A percentile compares a stretch with the other conserved stretches of the same genome.
Evolutionary conservation across 306 rosid species (phyloP).

Genomic region (Vigna mungo): DNA sequence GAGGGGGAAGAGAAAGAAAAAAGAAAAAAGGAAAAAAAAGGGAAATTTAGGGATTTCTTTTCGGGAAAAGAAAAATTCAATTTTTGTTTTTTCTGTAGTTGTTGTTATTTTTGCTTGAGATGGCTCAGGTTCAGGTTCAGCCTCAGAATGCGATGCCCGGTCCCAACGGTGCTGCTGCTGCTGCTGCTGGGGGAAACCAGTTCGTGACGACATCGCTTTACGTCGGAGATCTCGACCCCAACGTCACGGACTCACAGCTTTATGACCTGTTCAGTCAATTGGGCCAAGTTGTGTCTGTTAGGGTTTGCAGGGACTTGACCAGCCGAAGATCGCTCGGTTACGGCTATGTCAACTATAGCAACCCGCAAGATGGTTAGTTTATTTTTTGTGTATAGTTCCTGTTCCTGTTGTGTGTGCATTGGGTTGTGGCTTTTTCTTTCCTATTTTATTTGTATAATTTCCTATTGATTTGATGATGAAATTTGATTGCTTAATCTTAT

Average conservation of each 20-base stretch:
- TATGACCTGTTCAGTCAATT: constrained; percentile 87
- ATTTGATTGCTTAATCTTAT: constrained; percentile 6
- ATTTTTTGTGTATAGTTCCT: neutral
- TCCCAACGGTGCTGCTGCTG: constrained; percentile 53
- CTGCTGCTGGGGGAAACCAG: constrained; percentile 62
- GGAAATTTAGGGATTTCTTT: constrained; percentile 24
- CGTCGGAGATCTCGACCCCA: constrained; percentile 93
- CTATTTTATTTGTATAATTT: neutral
- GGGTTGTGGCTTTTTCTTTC: constrained; percentile 1
- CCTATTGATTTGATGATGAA: neutral
- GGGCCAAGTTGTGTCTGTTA: constrained; percentile 94
- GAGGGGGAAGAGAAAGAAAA: constrained; percentile 82
- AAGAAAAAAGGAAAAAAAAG: neutral
- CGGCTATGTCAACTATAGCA: constrained; percentile 89
- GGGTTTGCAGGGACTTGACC: constrained; percentile 97
- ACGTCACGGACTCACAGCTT: constrained; percentile 88
- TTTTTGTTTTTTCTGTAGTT: constrained; percentile 1
- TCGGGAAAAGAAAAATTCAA: neutral
- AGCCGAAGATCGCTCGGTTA: constrained; percentile 93
- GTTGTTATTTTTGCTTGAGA: constrained; percentile 48
- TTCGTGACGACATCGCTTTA: constrained; percentile 89
- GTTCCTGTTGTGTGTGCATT: neutral
- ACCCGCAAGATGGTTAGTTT: constrained; percentile 79
- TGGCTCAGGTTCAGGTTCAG: constrained; percentile 91
- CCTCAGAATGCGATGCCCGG: constrained; percentile 75